A percentile compares a stretch with the other conserved stretches of the same genome.
phyloP scores from a whole-genome alignment of 2,329 filamentous ascomycete species.

The Lecanosticta acicola region DNA sequence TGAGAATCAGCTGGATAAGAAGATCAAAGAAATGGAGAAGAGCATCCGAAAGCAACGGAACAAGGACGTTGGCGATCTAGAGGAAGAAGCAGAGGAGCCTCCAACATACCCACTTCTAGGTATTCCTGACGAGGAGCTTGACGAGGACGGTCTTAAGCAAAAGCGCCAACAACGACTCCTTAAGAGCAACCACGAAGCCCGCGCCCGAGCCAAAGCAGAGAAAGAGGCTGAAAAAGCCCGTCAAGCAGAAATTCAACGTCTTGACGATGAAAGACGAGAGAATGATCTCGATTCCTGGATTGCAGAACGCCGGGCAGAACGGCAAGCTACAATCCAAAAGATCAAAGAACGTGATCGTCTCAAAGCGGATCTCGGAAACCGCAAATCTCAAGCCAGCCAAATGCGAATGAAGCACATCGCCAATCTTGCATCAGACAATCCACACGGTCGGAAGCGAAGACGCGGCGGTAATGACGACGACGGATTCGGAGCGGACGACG shows the following conservation, averaged over 20 bases:
- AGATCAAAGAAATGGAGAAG: constrained; percentile 83
- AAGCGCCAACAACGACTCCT: constrained; percentile 88
- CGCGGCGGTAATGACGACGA: constrained; percentile 91
- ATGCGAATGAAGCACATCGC: constrained; percentile 98
- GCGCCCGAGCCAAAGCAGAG: constrained; percentile 88
- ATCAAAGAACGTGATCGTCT: constrained; percentile 92
- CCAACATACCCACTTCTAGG: constrained; percentile 86
- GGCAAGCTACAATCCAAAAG: constrained; percentile 64
- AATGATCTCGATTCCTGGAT: constrained; percentile 85
- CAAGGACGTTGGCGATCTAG: constrained; percentile 80
- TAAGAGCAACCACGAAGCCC: constrained; percentile 91
- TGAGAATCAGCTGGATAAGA: constrained; percentile 75
- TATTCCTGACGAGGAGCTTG: constrained; percentile 82
- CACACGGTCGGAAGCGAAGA: constrained; percentile 67
- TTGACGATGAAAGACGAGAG: constrained; percentile 76
- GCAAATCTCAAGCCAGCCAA: constrained; percentile 91
- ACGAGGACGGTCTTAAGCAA: constrained; percentile 83
- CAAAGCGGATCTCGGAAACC: constrained; percentile 90
- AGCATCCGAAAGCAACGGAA: constrained; percentile 84
- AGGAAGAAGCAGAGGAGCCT: constrained; percentile 69
- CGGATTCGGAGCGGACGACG: constrained; percentile 92
- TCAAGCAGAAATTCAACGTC: constrained; percentile 71
- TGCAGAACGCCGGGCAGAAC: constrained; percentile 68
- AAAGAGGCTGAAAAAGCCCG: constrained; percentile 90
- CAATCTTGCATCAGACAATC: constrained; percentile 85